phyloP scores from a whole-genome alignment of 176 grass and related monocot genomes.

The Saccharum officinarum region DNA sequence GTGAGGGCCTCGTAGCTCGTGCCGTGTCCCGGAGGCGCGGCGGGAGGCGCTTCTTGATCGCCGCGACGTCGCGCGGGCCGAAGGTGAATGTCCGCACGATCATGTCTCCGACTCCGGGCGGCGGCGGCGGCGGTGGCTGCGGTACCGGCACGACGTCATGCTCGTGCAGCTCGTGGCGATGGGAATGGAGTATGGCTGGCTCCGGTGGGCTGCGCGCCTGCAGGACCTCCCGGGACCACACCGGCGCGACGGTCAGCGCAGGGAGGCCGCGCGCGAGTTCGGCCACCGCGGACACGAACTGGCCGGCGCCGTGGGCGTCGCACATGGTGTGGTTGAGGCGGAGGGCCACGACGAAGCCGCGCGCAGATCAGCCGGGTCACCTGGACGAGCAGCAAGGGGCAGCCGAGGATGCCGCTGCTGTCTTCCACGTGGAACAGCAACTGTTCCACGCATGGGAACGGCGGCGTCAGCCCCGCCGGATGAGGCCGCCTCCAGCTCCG shows the following conservation, averaged over 20 bases:
- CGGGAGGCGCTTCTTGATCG: neutral
- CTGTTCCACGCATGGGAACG: constrained; percentile 48
- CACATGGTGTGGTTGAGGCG: constrained; percentile 58
- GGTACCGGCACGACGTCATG: neutral
- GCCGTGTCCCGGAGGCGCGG: neutral
- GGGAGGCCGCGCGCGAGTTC: constrained; percentile 39
- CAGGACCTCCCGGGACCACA: constrained; percentile 54
- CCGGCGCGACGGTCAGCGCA: neutral
- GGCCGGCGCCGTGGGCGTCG: constrained; percentile 34
- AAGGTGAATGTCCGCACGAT: constrained; percentile 39
- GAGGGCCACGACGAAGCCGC: constrained; percentile 48
- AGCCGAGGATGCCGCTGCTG: neutral
- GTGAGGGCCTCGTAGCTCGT: constrained; percentile 38
- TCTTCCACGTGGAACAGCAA: constrained; percentile 32
- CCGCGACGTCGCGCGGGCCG: neutral
- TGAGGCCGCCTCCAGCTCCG: constrained; percentile 8
- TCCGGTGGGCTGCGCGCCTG: constrained; percentile 21
- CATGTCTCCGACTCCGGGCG: neutral
- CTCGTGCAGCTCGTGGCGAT: constrained; percentile 31
- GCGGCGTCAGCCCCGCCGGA: neutral
- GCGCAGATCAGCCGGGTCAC: constrained; percentile 55
- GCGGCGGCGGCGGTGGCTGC: neutral
- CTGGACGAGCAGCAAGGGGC: constrained; percentile 54
- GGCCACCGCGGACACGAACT: constrained; percentile 40
- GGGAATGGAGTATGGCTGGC: constrained; percentile 15